These are phyloP conservation scores for Metarhizium guizhouense DNA, from an alignment of 2,329 filamentous ascomycete species.

Conservation along the genomic window DNA sequence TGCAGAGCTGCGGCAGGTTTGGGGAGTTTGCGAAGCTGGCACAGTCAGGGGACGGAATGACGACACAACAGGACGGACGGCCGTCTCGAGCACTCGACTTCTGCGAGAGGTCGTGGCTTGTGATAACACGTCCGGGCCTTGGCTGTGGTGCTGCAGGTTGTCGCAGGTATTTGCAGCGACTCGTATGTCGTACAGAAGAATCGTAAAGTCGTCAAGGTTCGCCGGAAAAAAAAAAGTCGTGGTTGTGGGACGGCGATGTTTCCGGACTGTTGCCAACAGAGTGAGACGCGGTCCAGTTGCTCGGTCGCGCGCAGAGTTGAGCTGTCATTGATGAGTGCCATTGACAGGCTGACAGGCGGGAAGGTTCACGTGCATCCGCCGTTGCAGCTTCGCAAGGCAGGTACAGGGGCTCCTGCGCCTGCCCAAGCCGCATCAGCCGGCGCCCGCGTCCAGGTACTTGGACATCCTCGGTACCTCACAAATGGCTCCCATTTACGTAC, in stretches of 20 bases:
- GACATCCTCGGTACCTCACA: too few relatives aligned
- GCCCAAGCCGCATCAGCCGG: background rate
- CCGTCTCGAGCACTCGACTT: background rate
- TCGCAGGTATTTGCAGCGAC: background rate
- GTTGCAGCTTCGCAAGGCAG: background rate
- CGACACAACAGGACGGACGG: background rate
- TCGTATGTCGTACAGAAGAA: background rate
- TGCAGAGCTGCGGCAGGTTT: background rate
- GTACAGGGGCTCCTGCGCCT: background rate
- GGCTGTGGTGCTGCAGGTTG: background rate
- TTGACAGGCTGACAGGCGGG: background rate
- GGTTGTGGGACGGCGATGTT: background rate
- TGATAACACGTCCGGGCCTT: background rate
- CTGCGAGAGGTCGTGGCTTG: background rate
- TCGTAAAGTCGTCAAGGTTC: constrained; percentile 1
- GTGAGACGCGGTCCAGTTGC: background rate
- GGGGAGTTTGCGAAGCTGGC: background rate
- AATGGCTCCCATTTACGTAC: too few relatives aligned
- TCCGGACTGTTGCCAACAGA: background rate
- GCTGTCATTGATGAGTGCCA: background rate
- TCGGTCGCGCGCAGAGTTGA: background rate
- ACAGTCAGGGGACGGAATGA: background rate
- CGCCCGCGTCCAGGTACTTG: too few relatives aligned
- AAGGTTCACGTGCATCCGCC: background rate
- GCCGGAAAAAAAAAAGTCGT: constrained; percentile 2